These are phyloP conservation scores for Backusella australiensis DNA, from an alignment of 192 early-diverging fungal genomes.

Conservation along the genomic window DNA sequence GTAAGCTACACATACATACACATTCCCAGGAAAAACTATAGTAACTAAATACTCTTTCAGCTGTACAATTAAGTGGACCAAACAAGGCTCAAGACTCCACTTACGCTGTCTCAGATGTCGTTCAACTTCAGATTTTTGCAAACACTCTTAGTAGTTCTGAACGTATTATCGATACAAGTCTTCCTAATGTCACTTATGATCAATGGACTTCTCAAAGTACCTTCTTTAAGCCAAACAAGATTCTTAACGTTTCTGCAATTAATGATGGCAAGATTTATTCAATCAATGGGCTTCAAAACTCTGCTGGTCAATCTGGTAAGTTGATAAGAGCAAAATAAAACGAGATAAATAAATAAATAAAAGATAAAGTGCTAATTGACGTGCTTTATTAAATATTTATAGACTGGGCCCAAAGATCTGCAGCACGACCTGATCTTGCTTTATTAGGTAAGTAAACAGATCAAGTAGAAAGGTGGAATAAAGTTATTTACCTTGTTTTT, in stretches of 20 bases:
- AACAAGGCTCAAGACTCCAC: neutral
- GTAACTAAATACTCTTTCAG: neutral
- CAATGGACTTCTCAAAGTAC: neutral
- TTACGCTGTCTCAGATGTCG: neutral
- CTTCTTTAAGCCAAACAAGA: neutral
- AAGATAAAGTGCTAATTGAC: neutral
- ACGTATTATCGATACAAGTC: conserved; percentile 13
- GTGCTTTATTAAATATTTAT: neutral
- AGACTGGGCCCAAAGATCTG: conserved; percentile 13
- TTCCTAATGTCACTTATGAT: neutral
- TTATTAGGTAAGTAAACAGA: neutral
- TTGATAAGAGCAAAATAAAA: neutral
- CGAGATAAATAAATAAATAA: neutral
- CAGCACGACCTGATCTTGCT: conserved; percentile 14
- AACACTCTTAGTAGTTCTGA: neutral
- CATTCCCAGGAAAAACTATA: neutral
- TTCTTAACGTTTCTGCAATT: neutral
- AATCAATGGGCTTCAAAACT: neutral
- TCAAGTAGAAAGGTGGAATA: neutral
- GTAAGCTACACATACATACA: neutral
- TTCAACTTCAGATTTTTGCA: neutral
- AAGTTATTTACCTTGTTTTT: neutral
- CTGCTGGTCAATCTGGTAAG: neutral
- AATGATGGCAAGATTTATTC: neutral
- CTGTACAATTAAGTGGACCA: neutral